Base-by-base conservation (phyloP, 1,284 basidiomycete genomes). In the Neotropicomus parvogracilis region DNA sequence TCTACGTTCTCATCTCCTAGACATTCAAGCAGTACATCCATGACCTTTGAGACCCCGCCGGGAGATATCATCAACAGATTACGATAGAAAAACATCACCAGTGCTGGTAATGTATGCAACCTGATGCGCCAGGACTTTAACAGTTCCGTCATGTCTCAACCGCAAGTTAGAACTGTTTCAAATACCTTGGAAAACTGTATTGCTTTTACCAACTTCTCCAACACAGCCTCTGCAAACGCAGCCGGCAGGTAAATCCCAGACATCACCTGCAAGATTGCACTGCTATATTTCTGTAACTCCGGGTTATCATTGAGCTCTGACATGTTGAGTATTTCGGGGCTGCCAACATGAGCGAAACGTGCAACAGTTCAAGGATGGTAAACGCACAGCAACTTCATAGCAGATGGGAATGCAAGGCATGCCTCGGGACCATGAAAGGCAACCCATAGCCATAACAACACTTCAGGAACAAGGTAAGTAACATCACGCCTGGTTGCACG, bases 1-100 rank as follows among this genome's bases (percentile, higher is more conserved):
- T 97, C 94, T 44, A 95, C 85, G 62, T 95, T 95, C 62, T 91
- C 88, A 65, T 97, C 94, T 21, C 80, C 77, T 41, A 97, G 73
- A 64, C 94, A 94, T 42, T 86, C 81, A 24, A 91, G 76, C 40
- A 95, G 73, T 28, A 88, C 81, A 53, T 90, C 87, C 78, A 92
- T 84, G 54, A 91, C 80, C 57, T 77, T 80, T 21, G 78, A 75
- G 46, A 88, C 79, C 35, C 80, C 80, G 12, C 72, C 69, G 44
- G 83, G 77, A 21, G 88, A 80, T 45, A 94, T 80, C 48, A 83
- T 78, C 52, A 91, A 70, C 41, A 97, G 75, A 65, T 95, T 94
- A 50, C 88, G 79, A 66, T 90, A 92, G 73, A 88, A 91, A 71
- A 92, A 92, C 28, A 91, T 85, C 38, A 88, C 79, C 52, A 88